Percentiles rank a stretch among this genome's conserved stretches.
These are phyloP conservation scores for Glebionis coronaria DNA, from an alignment of 129 eudicot genomes.

Conservation along the genomic window DNA sequence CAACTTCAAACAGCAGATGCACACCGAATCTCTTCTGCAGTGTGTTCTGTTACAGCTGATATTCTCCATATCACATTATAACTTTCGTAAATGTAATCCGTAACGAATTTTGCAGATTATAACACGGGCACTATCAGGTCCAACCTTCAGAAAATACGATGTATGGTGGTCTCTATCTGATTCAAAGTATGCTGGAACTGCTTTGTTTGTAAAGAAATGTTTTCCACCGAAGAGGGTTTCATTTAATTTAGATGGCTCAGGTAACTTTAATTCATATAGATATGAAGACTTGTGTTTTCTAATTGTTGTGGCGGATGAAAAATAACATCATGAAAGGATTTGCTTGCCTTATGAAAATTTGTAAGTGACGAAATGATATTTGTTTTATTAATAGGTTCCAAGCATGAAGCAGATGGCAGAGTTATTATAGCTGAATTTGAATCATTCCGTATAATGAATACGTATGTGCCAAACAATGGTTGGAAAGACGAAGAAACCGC, in stretches of 20 bases:
- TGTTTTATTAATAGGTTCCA: conserved; percentile 50
- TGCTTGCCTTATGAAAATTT: not conserved
- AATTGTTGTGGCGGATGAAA: conserved; percentile 3
- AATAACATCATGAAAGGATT: conserved; percentile 11
- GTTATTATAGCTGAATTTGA: conserved; percentile 93
- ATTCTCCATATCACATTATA: too few species aligned
- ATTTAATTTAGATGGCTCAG: conserved; percentile 73
- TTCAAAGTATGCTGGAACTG: conserved; percentile 97
- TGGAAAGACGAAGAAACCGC: conserved; percentile 98
- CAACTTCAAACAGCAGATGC: too few species aligned
- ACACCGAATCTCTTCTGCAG: too few species aligned
- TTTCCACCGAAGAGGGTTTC: conserved; percentile 66
- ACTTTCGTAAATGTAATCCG: too few species aligned
- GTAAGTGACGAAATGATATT: not conserved
- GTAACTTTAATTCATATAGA: conserved; percentile 21
- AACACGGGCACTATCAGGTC: conserved; percentile 75
- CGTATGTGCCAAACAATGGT: conserved; percentile 95
- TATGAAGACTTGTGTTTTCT: not conserved
- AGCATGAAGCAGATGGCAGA: conserved; percentile 95
- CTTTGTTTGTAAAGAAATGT: conserved; percentile 75
- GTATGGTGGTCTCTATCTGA: conserved; percentile 99
- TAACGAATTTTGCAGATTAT: conserved; percentile 50
- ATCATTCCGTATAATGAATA: conserved; percentile 73
- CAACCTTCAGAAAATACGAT: conserved; percentile 67
- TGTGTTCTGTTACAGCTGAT: too few species aligned